phyloP scores from a whole-genome alignment of 2,329 filamentous ascomycete species.

The Xylariaceae sp. region DNA sequence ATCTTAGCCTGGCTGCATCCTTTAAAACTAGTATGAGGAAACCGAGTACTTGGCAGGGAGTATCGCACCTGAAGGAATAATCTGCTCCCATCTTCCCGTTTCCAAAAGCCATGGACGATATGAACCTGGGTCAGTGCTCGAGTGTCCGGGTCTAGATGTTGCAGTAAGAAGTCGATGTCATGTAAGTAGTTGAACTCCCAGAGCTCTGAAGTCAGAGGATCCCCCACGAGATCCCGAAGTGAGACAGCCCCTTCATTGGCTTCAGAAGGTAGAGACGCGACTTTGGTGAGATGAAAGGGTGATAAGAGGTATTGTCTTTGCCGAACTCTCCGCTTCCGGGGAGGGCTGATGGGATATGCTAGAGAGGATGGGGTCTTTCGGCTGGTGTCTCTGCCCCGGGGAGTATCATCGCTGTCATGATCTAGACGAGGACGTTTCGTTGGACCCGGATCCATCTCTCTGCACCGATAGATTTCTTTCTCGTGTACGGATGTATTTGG shows the following conservation, averaged over 20 bases:
- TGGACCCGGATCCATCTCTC: constrained; percentile 24
- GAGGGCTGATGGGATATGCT: constrained; percentile 44
- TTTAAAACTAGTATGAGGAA: not conserved
- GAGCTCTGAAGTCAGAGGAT: constrained; percentile 67
- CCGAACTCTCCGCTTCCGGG: constrained; percentile 31
- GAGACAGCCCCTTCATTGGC: constrained; percentile 64
- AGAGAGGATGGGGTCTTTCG: constrained; percentile 29
- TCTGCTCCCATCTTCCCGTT: constrained; percentile 59
- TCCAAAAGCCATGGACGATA: constrained; percentile 62
- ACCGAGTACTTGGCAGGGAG: not conserved
- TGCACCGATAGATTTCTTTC: not conserved
- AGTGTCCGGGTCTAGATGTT: constrained; percentile 50
- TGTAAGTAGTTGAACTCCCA: constrained; percentile 70
- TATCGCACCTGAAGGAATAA: constrained; percentile 52
- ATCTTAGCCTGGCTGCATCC: too few species aligned
- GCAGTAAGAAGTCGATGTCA: constrained; percentile 54
- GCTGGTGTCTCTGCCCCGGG: constrained; percentile 1
- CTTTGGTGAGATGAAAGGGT: constrained; percentile 67
- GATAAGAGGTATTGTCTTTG: constrained; percentile 42
- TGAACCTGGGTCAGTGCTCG: constrained; percentile 48
- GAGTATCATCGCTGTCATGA: constrained; percentile 10
- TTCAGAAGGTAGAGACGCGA: constrained; percentile 56
- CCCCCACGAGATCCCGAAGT: constrained; percentile 65
- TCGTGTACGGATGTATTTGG: too few species aligned
- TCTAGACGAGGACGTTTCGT: constrained; percentile 25